phyloP scores from a whole-genome alignment of 257 asterid genomes.

The Plantago major region DNA sequence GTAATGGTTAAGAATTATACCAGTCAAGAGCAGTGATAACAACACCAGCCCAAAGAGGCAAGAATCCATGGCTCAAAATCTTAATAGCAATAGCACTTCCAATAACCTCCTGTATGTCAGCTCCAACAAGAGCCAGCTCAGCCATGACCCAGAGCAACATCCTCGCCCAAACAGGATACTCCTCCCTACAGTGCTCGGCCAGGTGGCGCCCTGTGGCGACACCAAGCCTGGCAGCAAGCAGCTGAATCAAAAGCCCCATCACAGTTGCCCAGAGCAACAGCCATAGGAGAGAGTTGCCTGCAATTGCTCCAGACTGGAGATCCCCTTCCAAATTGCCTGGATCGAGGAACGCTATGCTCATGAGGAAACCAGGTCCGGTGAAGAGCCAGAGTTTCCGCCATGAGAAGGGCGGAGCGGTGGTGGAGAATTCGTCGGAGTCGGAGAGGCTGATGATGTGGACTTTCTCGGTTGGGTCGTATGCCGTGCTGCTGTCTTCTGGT shows the following conservation, averaged over 20 bases:
- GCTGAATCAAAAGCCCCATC: constrained; percentile 71
- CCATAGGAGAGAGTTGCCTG: constrained; percentile 75
- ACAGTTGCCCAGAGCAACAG: constrained; percentile 81
- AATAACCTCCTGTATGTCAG: constrained; percentile 85
- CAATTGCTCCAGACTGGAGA: constrained; percentile 84
- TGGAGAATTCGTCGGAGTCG: constrained; percentile 46
- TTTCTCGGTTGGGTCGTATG: constrained; percentile 52
- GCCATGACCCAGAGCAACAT: constrained; percentile 71
- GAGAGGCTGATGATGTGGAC: constrained; percentile 48
- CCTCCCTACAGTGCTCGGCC: constrained; percentile 76
- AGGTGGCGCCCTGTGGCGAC: constrained; percentile 75
- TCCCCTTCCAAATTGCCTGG: constrained; percentile 85
- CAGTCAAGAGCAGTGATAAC: constrained; percentile 73
- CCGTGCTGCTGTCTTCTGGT: constrained; percentile 40
- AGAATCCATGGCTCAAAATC: constrained; percentile 46
- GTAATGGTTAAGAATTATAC: constrained; percentile 21
- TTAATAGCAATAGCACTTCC: constrained; percentile 83
- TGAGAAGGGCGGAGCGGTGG: constrained; percentile 53
- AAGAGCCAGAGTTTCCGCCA: constrained; percentile 82
- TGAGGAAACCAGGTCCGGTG: constrained; percentile 78
- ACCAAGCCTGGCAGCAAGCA: constrained; percentile 64
- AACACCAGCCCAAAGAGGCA: constrained; percentile 82
- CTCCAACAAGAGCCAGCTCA: constrained; percentile 68
- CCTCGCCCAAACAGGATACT: constrained; percentile 77
- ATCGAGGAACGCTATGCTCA: constrained; percentile 82